Evolutionary conservation across 768 basidiomycete genomes (phyloP).

Genomic region (Rhodotorula diobovata): DNA sequence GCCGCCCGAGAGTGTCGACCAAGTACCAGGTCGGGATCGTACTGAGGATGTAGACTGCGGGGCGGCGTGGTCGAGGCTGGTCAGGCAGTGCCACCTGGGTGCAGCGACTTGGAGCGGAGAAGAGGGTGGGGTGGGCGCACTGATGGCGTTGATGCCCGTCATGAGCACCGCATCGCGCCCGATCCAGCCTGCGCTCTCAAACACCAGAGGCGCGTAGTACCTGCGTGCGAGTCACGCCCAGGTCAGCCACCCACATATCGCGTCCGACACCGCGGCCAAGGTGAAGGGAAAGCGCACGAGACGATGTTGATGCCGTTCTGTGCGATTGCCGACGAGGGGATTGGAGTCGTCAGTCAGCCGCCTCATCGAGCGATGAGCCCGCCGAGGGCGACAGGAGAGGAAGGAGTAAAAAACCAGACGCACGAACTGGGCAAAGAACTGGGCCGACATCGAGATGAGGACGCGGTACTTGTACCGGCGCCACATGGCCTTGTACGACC

Average conservation of each 20-base stretch:
- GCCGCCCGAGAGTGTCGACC: constrained; percentile 83
- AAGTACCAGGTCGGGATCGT: constrained; percentile 71
- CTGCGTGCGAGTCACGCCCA: not conserved
- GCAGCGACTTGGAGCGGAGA: too few relatives aligned
- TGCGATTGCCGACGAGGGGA: not conserved
- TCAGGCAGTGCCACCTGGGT: too few relatives aligned
- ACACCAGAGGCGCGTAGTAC: constrained; percentile 71
- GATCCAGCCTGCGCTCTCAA: constrained; percentile 94
- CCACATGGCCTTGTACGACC: constrained; percentile 80
- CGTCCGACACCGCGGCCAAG: too few relatives aligned
- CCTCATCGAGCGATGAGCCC: too few relatives aligned
- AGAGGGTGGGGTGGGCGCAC: constrained; percentile 50
- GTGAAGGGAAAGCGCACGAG: constrained; percentile 48
- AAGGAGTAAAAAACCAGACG: constrained; percentile 43
- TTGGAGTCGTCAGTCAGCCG: not conserved
- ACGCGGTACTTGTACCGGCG: constrained; percentile 78
- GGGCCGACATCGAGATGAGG: constrained; percentile 87
- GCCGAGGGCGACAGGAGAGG: not conserved
- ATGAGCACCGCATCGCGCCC: constrained; percentile 89
- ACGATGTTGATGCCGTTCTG: constrained; percentile 97
- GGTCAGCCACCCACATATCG: too few relatives aligned
- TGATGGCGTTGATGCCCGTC: constrained; percentile 84
- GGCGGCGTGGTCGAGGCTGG: too few relatives aligned
- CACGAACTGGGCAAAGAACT: constrained; percentile 90
- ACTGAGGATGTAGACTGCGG: constrained; percentile 10